Conservation (phyloP, 2,329 filamentous ascomycete species). For the Fusarium liriodendri region DNA sequence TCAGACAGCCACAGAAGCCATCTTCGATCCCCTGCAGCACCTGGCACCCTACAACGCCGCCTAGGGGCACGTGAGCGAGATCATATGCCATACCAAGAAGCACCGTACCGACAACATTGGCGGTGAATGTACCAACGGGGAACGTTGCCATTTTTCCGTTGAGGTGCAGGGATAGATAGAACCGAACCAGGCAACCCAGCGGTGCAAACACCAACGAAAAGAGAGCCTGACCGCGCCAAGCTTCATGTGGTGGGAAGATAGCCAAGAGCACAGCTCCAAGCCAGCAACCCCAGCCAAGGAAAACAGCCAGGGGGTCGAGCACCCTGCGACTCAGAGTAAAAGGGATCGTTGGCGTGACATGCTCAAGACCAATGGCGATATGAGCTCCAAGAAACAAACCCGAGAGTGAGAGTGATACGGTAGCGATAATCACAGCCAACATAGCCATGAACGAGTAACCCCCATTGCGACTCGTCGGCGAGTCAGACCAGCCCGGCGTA, state of each 20-base stretch:
- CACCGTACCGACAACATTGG: slow-evolving; percentile 82
- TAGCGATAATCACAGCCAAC: slow-evolving; percentile 78
- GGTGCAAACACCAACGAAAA: slow-evolving; percentile 88
- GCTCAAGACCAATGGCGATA: slow-evolving; percentile 72
- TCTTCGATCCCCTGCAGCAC: slow-evolving; percentile 74
- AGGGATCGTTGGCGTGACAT: slow-evolving; percentile 69
- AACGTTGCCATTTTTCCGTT: slow-evolving; percentile 76
- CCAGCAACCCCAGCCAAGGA: slow-evolving; percentile 82
- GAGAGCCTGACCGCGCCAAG: slow-evolving; percentile 80
- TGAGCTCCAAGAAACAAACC: slow-evolving; percentile 81
- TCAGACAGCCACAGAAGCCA: slow-evolving; percentile 75
- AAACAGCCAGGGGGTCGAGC: slow-evolving; percentile 71
- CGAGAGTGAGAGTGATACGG: slow-evolving; percentile 75
- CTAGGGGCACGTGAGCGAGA: slow-evolving; percentile 73
- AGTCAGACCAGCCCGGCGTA: slow-evolving; percentile 49
- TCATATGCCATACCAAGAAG: slow-evolving; percentile 83
- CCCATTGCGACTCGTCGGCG: slow-evolving; percentile 65
- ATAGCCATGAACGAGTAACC: slow-evolving; percentile 89
- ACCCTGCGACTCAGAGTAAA: slow-evolving; percentile 66
- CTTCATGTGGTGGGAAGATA: slow-evolving; percentile 76
- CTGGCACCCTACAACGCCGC: slow-evolving; percentile 72
- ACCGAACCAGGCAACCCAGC: slow-evolving; percentile 79
- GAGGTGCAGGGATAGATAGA: slow-evolving; percentile 77
- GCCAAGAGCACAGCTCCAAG: slow-evolving; percentile 78
- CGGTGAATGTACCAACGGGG: slow-evolving; percentile 86